Percentiles rank a stretch among this genome's conserved stretches.
Conservation (phyloP, 2,329 filamentous ascomycete species). For the Dryadomyces quercus-mongolicae region DNA sequence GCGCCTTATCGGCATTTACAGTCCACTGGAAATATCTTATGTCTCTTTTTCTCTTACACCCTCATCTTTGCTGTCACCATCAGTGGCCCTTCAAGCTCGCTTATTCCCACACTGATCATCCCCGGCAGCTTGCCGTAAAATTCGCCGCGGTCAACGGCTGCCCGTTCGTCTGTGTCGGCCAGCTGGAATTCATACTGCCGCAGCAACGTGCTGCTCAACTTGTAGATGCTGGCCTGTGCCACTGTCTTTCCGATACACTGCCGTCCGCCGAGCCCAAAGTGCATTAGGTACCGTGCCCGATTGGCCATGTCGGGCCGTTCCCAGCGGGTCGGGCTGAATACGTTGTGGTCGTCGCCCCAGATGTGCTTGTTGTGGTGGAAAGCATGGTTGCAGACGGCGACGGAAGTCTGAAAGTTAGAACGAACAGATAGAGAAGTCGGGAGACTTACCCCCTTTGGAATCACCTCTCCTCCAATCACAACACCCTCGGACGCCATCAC, state of each 20-base stretch:
- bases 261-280: constrained; percentile 21
- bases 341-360: constrained; percentile 20
- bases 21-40: too few relatives aligned
- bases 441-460: background rate
- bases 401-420: constrained; percentile 9
- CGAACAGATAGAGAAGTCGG: too few relatives aligned
- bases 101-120: constrained; percentile 12
- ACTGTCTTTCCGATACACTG: constrained; percentile 23
- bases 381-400: constrained; percentile 19
- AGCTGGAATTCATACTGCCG: constrained; percentile 19
- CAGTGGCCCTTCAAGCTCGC: constrained; percentile 9
- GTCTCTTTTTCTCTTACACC: background rate
- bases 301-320: constrained; percentile 6
- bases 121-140: constrained; percentile 9
- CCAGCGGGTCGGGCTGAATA: constrained; percentile 20
- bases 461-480: background rate
- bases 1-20: too few relatives aligned
- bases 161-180: constrained; percentile 13
- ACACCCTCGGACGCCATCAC: constrained; percentile 16
- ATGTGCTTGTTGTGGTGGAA: constrained; percentile 21
- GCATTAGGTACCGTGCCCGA: constrained; percentile 18
- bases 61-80: background rate
- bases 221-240: constrained; percentile 22
- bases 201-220: constrained; percentile 19
- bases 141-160: constrained; percentile 1